These are phyloP conservation scores for Annulohypoxylon moriforme DNA, from an alignment of 495 filamentous ascomycete genomes.

Conservation along the genomic window DNA sequence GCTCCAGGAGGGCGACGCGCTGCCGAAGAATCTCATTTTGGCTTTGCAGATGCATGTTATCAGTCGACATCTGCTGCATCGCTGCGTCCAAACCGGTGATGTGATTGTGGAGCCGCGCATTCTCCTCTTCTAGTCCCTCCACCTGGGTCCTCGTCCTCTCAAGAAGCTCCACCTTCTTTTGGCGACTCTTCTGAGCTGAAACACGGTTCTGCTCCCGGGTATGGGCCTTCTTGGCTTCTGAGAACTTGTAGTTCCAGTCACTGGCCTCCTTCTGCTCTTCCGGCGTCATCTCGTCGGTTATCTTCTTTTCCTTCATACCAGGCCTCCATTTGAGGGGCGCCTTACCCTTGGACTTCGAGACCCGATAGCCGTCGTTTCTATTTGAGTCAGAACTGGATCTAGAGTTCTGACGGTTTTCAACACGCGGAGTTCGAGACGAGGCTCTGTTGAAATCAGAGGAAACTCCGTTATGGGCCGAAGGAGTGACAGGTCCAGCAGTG, in stretches of 20 bases:
- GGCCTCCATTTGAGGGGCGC: background rate
- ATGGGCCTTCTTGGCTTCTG: slow-evolving; percentile 7
- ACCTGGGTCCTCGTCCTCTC: background rate
- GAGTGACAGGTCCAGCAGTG: background rate
- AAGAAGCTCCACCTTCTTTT: slow-evolving; percentile 9
- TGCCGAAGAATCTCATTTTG: background rate
- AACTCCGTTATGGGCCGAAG: background rate
- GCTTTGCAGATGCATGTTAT: background rate
- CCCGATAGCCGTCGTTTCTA: background rate
- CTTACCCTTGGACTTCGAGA: background rate
- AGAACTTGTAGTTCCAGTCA: background rate
- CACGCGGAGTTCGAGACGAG: background rate
- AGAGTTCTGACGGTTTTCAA: too few relatives aligned
- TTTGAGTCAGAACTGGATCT: background rate
- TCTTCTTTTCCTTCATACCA: slow-evolving; percentile 14
- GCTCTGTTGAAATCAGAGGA: background rate
- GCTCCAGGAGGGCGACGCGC: background rate
- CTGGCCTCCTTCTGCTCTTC: background rate
- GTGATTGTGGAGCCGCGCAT: background rate
- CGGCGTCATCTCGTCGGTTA: slow-evolving; percentile 21
- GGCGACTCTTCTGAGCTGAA: slow-evolving; percentile 21
- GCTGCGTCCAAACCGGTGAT: background rate
- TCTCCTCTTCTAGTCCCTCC: background rate
- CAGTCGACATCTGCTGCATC: background rate
- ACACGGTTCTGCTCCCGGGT: slow-evolving; percentile 18